Conservation (phyloP, 768 basidiomycete species). For the Russula sp. region DNA sequence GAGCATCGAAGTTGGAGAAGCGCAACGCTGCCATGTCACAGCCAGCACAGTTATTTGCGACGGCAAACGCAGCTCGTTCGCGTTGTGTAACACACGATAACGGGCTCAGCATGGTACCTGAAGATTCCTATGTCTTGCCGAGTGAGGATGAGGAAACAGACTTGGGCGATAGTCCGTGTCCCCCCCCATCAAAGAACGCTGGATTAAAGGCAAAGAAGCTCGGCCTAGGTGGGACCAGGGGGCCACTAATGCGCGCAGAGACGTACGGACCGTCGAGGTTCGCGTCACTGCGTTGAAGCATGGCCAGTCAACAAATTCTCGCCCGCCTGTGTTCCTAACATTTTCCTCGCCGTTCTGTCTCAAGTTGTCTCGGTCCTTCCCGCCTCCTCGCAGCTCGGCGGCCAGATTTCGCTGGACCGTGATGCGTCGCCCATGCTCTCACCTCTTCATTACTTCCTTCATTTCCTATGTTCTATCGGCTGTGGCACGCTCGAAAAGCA, state of each 20-base stretch:
- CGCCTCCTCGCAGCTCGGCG: neutral
- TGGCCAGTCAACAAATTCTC: constrained; percentile 16
- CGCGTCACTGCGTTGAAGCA: constrained; percentile 29
- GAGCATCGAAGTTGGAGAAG: constrained; percentile 43
- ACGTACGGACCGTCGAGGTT: constrained; percentile 63
- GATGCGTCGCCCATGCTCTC: neutral
- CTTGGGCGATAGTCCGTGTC: constrained; percentile 84
- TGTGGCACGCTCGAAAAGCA: neutral
- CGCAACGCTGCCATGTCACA: constrained; percentile 55
- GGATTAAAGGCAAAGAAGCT: constrained; percentile 55
- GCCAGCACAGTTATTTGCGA: constrained; percentile 50
- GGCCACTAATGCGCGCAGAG: constrained; percentile 53
- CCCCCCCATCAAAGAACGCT: constrained; percentile 59
- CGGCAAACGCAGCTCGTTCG: constrained; percentile 60
- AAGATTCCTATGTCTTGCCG: constrained; percentile 56
- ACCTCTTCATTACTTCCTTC: neutral
- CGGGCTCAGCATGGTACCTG: constrained; percentile 55
- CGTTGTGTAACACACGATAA: constrained; percentile 46
- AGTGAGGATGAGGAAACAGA: constrained; percentile 74
- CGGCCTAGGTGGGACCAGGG: constrained; percentile 30
- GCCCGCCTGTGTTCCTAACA: neutral
- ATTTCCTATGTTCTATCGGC: neutral
- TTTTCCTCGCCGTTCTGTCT: neutral
- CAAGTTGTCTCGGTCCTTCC: neutral
- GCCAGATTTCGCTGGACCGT: neutral